A percentile compares a stretch with the other conserved stretches of the same genome.
Evolutionary conservation across 192 early-diverging fungal species (phyloP).

Genomic region (Mortierella claussenii): DNA sequence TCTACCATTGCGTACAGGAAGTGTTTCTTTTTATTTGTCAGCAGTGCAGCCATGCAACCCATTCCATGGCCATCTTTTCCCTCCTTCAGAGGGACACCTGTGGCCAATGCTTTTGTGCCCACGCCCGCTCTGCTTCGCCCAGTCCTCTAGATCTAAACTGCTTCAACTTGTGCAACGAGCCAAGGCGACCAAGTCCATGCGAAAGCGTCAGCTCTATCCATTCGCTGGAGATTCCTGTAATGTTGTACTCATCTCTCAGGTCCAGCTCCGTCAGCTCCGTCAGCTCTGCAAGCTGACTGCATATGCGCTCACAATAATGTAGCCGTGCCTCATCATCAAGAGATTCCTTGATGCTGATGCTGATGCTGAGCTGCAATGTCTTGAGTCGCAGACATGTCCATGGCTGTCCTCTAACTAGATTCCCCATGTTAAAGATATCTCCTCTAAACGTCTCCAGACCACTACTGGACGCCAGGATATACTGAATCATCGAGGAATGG

Average conservation of each 20-base stretch:
- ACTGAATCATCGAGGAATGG: not conserved
- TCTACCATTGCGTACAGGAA: too few species aligned
- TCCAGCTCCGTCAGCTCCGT: constrained; percentile 7
- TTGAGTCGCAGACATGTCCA: constrained; percentile 11
- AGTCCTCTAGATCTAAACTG: not conserved
- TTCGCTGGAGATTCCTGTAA: not conserved
- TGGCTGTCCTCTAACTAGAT: not conserved
- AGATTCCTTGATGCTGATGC: constrained; percentile 10
- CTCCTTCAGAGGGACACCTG: too few species aligned
- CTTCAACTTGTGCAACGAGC: not conserved
- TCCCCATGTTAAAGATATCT: constrained; percentile 3
- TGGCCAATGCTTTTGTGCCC: constrained; percentile 6
- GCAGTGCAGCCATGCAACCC: too few species aligned
- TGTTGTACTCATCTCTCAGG: not conserved
- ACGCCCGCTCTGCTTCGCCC: not conserved
- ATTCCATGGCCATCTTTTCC: too few species aligned
- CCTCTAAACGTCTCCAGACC: constrained; percentile 13
- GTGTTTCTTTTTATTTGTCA: not conserved
- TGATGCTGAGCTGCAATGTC: constrained; percentile 11
- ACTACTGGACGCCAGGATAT: not conserved
- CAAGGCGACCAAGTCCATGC: not conserved
- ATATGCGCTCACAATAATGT: constrained; percentile 3
- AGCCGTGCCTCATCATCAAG: not conserved
- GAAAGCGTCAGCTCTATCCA: constrained; percentile 10
- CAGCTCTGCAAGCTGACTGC: constrained; percentile 6